Evolutionary conservation across 1,139 yeast genomes (phyloP).

Genomic region (Eremothecium sinecaudum): DNA sequence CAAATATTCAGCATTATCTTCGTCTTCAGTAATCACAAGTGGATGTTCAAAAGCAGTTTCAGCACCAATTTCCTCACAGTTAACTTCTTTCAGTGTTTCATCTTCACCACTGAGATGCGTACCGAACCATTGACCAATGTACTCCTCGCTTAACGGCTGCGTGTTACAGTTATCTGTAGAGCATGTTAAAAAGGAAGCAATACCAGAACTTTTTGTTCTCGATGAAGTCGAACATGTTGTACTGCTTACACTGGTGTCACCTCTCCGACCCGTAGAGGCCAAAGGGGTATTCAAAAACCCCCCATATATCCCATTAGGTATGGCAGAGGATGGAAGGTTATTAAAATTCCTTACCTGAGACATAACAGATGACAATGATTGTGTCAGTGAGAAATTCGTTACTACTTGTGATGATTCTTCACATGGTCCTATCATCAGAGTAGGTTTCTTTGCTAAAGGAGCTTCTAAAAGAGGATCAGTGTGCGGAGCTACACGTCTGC

Average conservation of each 20-base stretch:
- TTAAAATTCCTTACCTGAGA: slow-evolving; percentile 7
- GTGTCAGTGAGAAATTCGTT: slow-evolving; percentile 6
- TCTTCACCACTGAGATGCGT: neutral
- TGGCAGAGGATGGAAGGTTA: slow-evolving; percentile 2
- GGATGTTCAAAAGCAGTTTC: slow-evolving; percentile 2
- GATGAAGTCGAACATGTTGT: slow-evolving; percentile 2
- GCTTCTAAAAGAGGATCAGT: too few species aligned
- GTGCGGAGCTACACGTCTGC: too few species aligned
- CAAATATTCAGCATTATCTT: too few species aligned
- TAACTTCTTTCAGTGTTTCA: too few species aligned
- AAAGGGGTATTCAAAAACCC: neutral
- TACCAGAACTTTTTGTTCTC: neutral
- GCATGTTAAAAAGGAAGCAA: neutral
- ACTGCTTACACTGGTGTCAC: slow-evolving; percentile 2
- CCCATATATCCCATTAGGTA: neutral
- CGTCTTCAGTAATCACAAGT: slow-evolving; percentile 1
- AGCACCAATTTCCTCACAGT: neutral
- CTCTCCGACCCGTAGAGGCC: neutral
- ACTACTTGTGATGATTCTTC: too few species aligned
- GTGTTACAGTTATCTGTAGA: neutral
- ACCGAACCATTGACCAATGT: slow-evolving; percentile 3
- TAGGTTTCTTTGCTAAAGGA: too few species aligned
- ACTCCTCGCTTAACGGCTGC: neutral
- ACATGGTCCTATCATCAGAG: too few species aligned
- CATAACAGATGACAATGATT: slow-evolving; percentile 11